A percentile compares a stretch with the other conserved stretches of the same genome.
phyloP scores from a whole-genome alignment of 1,284 basidiomycete genomes.

The Meripilus lineatus region DNA sequence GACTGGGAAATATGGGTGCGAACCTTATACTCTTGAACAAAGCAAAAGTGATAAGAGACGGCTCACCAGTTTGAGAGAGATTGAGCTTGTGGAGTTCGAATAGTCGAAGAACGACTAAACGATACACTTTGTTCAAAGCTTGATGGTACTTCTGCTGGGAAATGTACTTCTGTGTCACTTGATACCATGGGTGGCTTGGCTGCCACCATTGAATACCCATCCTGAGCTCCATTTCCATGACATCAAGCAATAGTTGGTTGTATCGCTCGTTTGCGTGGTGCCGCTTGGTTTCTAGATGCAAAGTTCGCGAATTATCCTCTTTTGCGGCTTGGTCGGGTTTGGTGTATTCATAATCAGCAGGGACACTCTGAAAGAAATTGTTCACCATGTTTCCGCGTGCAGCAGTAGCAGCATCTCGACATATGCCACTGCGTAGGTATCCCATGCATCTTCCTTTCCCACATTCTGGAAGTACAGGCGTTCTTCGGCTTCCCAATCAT shows the following conservation, averaged over 20 bases:
- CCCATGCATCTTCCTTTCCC: constrained; percentile 14
- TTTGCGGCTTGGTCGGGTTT: background rate
- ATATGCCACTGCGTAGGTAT: constrained; percentile 16
- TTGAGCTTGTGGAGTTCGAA: constrained; percentile 30
- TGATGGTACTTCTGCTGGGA: constrained; percentile 16
- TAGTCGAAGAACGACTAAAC: constrained; percentile 25
- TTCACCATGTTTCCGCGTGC: background rate
- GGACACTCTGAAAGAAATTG: constrained; percentile 6
- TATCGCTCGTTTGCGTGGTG: constrained; percentile 6
- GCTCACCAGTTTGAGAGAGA: constrained; percentile 19
- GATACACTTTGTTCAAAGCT: constrained; percentile 23
- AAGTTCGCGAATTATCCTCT: constrained; percentile 5
- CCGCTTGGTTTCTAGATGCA: constrained; percentile 11
- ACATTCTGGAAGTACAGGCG: constrained; percentile 14
- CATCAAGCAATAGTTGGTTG: constrained; percentile 7
- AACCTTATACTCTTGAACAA: constrained; percentile 19
- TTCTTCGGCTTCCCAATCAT: constrained; percentile 14
- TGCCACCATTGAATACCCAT: constrained; percentile 16
- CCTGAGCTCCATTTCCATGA: constrained; percentile 17
- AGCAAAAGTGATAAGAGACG: background rate
- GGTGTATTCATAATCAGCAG: background rate
- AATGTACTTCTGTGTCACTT: constrained; percentile 12
- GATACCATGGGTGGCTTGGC: constrained; percentile 19
- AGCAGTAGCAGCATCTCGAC: constrained; percentile 9
- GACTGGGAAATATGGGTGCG: constrained; percentile 23